Evolutionary conservation across 352 stramenopile genomes (phyloP), one percentile per base, ranked within the genome.

Genomic region (Phytopythium litorale): DNA sequence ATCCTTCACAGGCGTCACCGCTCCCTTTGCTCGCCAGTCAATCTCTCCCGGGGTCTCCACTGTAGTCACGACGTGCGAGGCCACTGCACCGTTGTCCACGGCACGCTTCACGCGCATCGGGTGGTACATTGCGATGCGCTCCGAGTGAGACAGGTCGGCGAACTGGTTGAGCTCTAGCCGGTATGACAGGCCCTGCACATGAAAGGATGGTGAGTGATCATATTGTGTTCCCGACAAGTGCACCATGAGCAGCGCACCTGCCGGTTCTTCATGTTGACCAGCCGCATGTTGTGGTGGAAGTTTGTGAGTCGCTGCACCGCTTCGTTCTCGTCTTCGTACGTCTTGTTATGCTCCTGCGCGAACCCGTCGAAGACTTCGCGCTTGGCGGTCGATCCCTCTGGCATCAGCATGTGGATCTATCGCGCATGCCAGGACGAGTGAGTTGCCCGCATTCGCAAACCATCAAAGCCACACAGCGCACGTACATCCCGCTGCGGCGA

Each of bases 1-100:
- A 64, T 97, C 88, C 53, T 97, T 97, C 56, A 97, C 88, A 4
- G 84, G 83, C 4, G 87, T 97, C 37, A 97, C 89, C 2, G 88
- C 89, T 25, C 87, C 87, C 51, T 93, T 90, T 58, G 67, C 74
- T 19, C 87, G 82, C 91, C 91, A 98, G 56, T 98, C 89, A 49
- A 91, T 81, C 55, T 91, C 85, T n/a, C 81, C 78, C 0, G 86
- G 77, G 1, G 85, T 61, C 5, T 63, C 49, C 18, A 80, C 58
- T 25, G 72, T 80, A 7, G 68, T 72, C 21, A 77, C 28, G 7
- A 70, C 30, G 64, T 94, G 81, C 25, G 79, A 38, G 15, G 63
- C 57, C 50, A 63, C 73, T 8, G 87, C 85, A 49, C 78, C 79
- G 55, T 94, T 92, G 64, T 94, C 71, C 12, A 63, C 64, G 1